These are phyloP conservation scores for Sphagnurus paluster DNA, from an alignment of 1,284 basidiomycete genomes.

Conservation along the genomic window DNA sequence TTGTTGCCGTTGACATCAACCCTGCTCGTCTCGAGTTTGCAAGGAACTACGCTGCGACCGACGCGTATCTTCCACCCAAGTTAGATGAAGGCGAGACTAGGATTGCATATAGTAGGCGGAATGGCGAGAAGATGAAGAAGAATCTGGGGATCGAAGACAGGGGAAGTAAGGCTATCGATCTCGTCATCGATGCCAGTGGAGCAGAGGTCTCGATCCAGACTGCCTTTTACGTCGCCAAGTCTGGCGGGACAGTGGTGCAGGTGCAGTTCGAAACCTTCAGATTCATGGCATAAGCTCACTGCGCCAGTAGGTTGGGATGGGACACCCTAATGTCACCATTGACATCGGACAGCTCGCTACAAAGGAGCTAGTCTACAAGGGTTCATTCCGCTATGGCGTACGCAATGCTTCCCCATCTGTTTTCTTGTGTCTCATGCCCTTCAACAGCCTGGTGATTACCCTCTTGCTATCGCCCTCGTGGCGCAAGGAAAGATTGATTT, in stretches of 20 bases:
- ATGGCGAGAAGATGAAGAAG: slow-evolving; percentile 59
- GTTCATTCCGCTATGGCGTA: slow-evolving; percentile 87
- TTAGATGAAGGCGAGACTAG: slow-evolving; percentile 65
- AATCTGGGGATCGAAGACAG: slow-evolving; percentile 60
- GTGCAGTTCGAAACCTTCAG: slow-evolving; percentile 29
- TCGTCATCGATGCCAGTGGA: slow-evolving; percentile 85
- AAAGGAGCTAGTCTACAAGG: slow-evolving; percentile 83
- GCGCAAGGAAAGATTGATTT: slow-evolving; percentile 81
- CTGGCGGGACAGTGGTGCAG: slow-evolving; percentile 75
- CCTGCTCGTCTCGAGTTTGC: slow-evolving; percentile 85
- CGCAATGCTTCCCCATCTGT: not conserved
- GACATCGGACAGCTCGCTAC: slow-evolving; percentile 61
- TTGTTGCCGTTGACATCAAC: slow-evolving; percentile 88
- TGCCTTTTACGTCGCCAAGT: slow-evolving; percentile 72
- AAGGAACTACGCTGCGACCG: slow-evolving; percentile 84
- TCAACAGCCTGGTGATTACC: slow-evolving; percentile 78
- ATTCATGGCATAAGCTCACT: not conserved
- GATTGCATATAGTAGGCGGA: slow-evolving; percentile 69
- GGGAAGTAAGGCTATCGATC: slow-evolving; percentile 61
- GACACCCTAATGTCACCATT: slow-evolving; percentile 59
- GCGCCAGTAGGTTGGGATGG: slow-evolving; percentile 73
- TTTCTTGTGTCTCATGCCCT: slow-evolving; percentile 1
- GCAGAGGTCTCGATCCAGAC: slow-evolving; percentile 87
- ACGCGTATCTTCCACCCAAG: slow-evolving; percentile 46
- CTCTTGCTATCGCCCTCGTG: slow-evolving; percentile 81